Conservation (phyloP, 371 early-diverging fungal species). For the Rhizomucor miehei region DNA sequence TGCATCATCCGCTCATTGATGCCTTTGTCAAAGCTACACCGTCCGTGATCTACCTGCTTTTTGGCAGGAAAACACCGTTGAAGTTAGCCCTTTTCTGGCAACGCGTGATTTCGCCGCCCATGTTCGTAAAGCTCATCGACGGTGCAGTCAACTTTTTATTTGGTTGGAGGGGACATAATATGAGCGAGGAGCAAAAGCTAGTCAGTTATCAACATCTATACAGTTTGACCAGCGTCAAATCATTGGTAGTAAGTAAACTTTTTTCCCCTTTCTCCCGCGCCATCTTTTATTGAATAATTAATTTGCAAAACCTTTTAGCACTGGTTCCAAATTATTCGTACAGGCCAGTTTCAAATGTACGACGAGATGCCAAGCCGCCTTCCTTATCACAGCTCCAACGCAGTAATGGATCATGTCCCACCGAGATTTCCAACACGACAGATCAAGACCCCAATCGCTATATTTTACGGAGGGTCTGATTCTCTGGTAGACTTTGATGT, state of each 20-base stretch:
- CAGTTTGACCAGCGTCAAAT: constrained; percentile 87
- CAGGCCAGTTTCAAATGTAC: constrained; percentile 87
- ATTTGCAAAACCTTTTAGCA: constrained; percentile 38
- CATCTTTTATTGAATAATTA: too few relatives aligned
- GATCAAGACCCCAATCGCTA: constrained; percentile 80
- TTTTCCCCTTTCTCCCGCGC: background rate
- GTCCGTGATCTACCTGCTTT: constrained; percentile 85
- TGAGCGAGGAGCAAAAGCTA: constrained; percentile 72
- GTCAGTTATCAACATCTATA: constrained; percentile 89
- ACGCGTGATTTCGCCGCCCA: constrained; percentile 67
- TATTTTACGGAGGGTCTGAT: constrained; percentile 90
- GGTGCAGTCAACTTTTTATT: constrained; percentile 73
- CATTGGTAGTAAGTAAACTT: constrained; percentile 65
- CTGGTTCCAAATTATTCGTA: constrained; percentile 95
- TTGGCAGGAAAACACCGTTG: constrained; percentile 84
- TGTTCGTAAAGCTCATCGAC: constrained; percentile 82
- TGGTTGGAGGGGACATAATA: constrained; percentile 78
- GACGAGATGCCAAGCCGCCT: constrained; percentile 77
- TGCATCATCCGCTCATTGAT: constrained; percentile 79
- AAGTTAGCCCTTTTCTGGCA: constrained; percentile 88
- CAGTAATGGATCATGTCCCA: constrained; percentile 53
- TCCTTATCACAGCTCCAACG: constrained; percentile 50
- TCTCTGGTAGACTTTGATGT: constrained; percentile 75
- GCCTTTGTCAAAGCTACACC: constrained; percentile 86
- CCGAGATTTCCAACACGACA: constrained; percentile 77